Conservation (phyloP, 805 yeast genomes). For the Myxozyma vanderwaltii region DNA sequence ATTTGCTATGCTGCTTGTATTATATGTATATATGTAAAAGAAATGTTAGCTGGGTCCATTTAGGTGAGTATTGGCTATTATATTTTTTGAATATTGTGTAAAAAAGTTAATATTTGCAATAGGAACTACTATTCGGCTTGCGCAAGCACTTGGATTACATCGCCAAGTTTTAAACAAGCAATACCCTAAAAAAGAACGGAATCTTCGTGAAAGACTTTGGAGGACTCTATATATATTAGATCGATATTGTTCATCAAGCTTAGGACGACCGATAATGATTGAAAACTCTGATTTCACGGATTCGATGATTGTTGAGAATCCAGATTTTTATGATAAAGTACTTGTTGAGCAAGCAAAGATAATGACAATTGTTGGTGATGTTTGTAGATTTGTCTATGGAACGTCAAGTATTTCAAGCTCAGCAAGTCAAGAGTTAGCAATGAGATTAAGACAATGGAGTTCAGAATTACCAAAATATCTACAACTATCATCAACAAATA, state of each 20-base stretch:
- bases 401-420: constrained; percentile 31
- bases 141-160: constrained; percentile 48
- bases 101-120: too few relatives aligned
- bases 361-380: constrained; percentile 34
- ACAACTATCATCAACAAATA: constrained; percentile 25
- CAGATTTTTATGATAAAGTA: constrained; percentile 14
- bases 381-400: constrained; percentile 33
- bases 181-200: constrained; percentile 26
- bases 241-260: constrained; percentile 28
- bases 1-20: constrained; percentile 46
- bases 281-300: constrained; percentile 33
- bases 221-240: constrained; percentile 31
- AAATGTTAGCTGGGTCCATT: constrained; percentile 50
- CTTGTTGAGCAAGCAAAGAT: constrained; percentile 27
- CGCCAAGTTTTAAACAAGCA: constrained; percentile 37
- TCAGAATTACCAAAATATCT: constrained; percentile 31
- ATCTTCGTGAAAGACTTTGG: constrained; percentile 31
- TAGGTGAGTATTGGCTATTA: constrained; percentile 42
- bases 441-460: constrained; percentile 31
- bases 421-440: constrained; percentile 30
- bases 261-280: constrained; percentile 34
- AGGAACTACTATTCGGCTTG: constrained; percentile 47
- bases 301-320: neutral
- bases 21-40: constrained; percentile 47
- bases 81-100: too few relatives aligned